A percentile compares a stretch with the other conserved stretches of the same genome.
These are phyloP conservation scores for Reticulascus tulasneorum DNA, from an alignment of 2,329 filamentous ascomycete genomes.

Conservation along the genomic window DNA sequence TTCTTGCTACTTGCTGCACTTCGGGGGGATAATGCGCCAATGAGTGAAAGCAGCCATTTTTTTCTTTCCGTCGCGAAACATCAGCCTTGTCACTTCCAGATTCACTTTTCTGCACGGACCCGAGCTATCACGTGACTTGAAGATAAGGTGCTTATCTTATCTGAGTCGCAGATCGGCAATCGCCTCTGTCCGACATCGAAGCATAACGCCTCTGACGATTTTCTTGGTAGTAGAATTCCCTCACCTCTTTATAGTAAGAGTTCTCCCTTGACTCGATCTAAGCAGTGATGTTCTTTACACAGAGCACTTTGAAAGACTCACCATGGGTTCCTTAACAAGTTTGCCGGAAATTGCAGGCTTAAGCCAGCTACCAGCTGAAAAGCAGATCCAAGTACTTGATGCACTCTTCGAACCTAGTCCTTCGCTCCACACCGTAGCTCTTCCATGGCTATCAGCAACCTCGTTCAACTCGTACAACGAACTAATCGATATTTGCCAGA, in stretches of 20 bases:
- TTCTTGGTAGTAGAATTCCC: too few species aligned
- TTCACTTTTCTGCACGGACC: slow-evolving; percentile 1
- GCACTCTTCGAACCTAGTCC: slow-evolving; percentile 80
- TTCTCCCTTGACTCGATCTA: too few species aligned
- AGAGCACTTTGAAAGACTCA: neutral
- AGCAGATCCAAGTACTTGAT: slow-evolving; percentile 62
- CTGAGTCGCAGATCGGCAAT: slow-evolving; percentile 1
- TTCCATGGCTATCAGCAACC: slow-evolving; percentile 57
- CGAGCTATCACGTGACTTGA: slow-evolving; percentile 11
- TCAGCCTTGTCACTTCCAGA: slow-evolving; percentile 11
- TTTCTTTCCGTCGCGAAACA: slow-evolving; percentile 14
- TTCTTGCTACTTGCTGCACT: neutral
- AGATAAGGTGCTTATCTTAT: slow-evolving; percentile 1
- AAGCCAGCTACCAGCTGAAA: slow-evolving; percentile 47
- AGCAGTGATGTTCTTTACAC: neutral
- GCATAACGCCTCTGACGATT: too few species aligned
- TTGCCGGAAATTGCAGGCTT: slow-evolving; percentile 57
- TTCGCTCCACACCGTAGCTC: slow-evolving; percentile 67
- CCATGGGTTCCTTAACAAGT: slow-evolving; percentile 37
- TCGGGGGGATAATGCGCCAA: neutral
- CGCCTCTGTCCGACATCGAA: slow-evolving; percentile 1
- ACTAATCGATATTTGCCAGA: slow-evolving; percentile 64
- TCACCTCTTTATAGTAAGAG: too few species aligned
- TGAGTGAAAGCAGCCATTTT: slow-evolving; percentile 6
- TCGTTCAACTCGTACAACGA: slow-evolving; percentile 64